These are phyloP conservation scores for Hirschioporus abietinus DNA, from an alignment of 768 basidiomycete species.

Conservation along the genomic window DNA sequence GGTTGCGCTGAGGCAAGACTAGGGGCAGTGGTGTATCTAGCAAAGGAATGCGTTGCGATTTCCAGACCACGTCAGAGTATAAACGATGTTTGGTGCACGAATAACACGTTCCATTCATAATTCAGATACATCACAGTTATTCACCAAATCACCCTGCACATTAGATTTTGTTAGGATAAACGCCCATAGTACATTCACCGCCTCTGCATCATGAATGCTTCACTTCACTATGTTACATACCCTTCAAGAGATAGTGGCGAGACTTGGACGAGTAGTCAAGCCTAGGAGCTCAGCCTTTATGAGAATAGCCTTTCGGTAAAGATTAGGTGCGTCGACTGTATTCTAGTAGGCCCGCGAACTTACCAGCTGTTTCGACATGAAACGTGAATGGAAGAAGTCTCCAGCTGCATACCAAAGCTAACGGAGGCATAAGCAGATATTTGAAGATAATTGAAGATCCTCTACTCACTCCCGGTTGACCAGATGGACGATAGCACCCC, in stretches of 20 bases:
- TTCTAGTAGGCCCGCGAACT: not conserved
- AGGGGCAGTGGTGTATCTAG: not conserved
- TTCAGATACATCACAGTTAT: not conserved
- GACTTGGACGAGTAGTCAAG: not conserved
- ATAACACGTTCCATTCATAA: not conserved
- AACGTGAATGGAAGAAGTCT: constrained; percentile 6
- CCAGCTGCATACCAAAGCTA: constrained; percentile 10
- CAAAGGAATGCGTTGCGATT: not conserved
- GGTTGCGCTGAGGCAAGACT: not conserved
- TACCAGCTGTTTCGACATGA: constrained; percentile 10
- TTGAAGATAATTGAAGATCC: not conserved
- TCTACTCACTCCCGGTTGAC: constrained; percentile 35
- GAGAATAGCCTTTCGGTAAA: not conserved
- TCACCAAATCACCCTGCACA: not conserved
- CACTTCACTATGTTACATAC: not conserved
- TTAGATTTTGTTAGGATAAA: not conserved
- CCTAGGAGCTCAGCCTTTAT: not conserved
- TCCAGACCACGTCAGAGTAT: not conserved
- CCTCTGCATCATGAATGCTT: not conserved
- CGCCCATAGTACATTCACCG: not conserved
- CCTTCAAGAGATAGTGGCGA: not conserved
- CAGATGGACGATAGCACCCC: constrained; percentile 34
- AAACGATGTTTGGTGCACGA: not conserved
- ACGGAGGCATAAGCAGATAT: not conserved
- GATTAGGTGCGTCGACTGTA: not conserved